These are phyloP conservation scores for Metarhizium robertsii DNA, from an alignment of 2,329 filamentous ascomycete species.

Conservation along the genomic window DNA sequence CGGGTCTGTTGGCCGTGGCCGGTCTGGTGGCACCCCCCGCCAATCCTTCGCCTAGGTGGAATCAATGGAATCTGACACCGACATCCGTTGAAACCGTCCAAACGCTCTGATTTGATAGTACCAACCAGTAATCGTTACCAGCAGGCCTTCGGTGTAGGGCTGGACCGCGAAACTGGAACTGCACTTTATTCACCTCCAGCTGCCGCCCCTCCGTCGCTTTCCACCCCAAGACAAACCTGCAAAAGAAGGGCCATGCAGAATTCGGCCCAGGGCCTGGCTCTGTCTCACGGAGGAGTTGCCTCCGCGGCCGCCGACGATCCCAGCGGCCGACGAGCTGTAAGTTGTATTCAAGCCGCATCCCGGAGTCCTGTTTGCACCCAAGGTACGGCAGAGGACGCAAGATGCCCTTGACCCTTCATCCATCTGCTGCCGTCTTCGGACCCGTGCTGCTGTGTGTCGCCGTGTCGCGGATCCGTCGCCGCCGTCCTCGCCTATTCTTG, in stretches of 20 bases:
- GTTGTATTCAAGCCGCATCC: slow-evolving; percentile 12
- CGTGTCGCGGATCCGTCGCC: background rate
- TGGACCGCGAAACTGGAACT: no score
- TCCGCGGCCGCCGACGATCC: slow-evolving; percentile 28
- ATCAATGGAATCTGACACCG: background rate
- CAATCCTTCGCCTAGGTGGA: background rate
- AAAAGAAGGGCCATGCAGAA: slow-evolving; percentile 5
- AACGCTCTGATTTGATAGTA: background rate
- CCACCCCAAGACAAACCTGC: background rate
- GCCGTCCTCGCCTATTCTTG: no score
- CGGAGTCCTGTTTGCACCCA: background rate
- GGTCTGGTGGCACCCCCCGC: background rate
- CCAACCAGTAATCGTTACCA: background rate
- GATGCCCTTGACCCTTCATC: background rate
- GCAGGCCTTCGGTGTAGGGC: background rate
- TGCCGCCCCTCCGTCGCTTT: background rate
- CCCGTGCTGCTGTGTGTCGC: background rate
- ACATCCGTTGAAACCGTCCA: background rate
- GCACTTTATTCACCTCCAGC: background rate
- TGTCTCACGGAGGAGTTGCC: background rate
- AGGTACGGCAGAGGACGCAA: background rate
- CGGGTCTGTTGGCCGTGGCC: background rate
- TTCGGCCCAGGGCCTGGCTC: slow-evolving; percentile 2
- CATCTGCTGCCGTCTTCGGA: background rate
- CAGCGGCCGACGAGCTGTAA: slow-evolving; percentile 25